Evolutionary conservation across 108 stramenopile genomes (phyloP).

Genomic region (Aureococcus anophagefferens): DNA sequence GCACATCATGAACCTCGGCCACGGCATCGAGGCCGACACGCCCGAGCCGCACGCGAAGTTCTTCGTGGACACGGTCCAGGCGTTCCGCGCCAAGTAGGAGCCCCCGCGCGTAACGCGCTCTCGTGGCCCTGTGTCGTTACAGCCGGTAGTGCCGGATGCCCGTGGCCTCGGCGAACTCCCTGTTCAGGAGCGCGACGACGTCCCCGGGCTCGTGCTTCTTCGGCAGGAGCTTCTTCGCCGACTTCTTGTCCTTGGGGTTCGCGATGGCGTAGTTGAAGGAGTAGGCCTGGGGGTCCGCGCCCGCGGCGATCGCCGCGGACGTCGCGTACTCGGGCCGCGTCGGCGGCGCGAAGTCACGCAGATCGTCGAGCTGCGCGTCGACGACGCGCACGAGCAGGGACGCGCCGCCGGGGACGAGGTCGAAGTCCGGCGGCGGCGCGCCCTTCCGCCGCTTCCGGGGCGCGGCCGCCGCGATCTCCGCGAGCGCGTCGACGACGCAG

Average conservation of each 20-base stretch:
- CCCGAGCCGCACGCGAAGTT: conserved; percentile 86
- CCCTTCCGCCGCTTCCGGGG: too few relatives aligned
- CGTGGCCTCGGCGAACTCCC: not conserved
- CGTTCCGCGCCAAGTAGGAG: conserved; percentile 41
- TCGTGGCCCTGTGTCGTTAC: too few relatives aligned
- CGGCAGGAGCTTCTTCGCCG: not conserved
- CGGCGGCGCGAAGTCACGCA: not conserved
- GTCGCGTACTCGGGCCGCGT: not conserved
- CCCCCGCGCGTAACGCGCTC: too few relatives aligned
- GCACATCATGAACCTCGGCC: conserved; percentile 97
- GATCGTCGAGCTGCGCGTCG: not conserved
- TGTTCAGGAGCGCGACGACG: not conserved
- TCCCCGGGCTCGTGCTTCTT: not conserved
- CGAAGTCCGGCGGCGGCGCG: too few relatives aligned
- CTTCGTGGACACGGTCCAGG: conserved; percentile 88
- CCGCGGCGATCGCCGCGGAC: not conserved
- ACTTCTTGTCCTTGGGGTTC: not conserved
- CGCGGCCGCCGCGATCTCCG: not conserved
- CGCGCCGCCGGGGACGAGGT: not conserved
- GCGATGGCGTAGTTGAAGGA: not conserved
- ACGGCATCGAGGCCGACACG: conserved; percentile 91
- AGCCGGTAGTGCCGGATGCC: not conserved
- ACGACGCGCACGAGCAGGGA: not conserved
- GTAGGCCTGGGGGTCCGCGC: not conserved
- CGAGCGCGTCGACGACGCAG: not conserved